These are phyloP conservation scores for Pichia sp. DNA, from an alignment of 1,139 yeast species.

Conservation along the genomic window DNA sequence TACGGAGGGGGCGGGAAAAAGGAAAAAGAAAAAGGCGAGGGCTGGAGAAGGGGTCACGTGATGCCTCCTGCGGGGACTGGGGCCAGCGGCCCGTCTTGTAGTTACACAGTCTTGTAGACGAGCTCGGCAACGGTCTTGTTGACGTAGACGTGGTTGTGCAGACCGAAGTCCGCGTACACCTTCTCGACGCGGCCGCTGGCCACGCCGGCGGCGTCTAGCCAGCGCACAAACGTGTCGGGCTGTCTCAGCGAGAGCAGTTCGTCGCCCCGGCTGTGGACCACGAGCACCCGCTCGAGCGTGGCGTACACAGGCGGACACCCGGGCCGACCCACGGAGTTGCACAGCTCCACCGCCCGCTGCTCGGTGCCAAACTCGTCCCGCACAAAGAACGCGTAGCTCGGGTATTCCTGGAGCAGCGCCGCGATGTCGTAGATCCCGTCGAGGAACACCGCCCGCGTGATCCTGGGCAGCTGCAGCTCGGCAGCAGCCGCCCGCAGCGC, in stretches of 20 bases:
- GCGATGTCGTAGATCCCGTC: conserved; percentile 52
- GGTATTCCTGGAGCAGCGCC: conserved; percentile 42
- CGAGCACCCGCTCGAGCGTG: conserved; percentile 17
- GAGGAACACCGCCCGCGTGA: conserved; percentile 34
- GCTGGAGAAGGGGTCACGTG: neutral
- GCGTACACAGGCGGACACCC: conserved; percentile 7
- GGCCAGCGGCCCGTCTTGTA: too few relatives aligned
- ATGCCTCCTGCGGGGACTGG: too few relatives aligned
- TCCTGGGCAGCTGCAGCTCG: conserved; percentile 16
- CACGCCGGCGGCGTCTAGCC: conserved; percentile 16
- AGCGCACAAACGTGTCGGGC: conserved; percentile 27
- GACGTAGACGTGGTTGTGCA: conserved; percentile 14
- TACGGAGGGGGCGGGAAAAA: too few relatives aligned
- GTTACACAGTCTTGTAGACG: neutral
- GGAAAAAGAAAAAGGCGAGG: neutral
- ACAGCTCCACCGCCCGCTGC: conserved; percentile 18
- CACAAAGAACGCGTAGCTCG: conserved; percentile 41
- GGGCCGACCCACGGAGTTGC: conserved; percentile 19
- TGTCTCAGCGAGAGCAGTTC: conserved; percentile 35
- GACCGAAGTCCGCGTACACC: conserved; percentile 9
- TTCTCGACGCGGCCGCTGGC: neutral
- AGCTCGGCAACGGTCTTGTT: conserved; percentile 3
- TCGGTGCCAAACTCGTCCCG: conserved; percentile 39
- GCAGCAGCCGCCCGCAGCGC: neutral
- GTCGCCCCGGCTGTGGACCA: conserved; percentile 37